Percentiles rank a stretch among this genome's conserved stretches.
These are phyloP conservation scores for Lodderomyces pseudojiufengensis DNA, from an alignment of 1,139 yeast species.

Conservation along the genomic window DNA sequence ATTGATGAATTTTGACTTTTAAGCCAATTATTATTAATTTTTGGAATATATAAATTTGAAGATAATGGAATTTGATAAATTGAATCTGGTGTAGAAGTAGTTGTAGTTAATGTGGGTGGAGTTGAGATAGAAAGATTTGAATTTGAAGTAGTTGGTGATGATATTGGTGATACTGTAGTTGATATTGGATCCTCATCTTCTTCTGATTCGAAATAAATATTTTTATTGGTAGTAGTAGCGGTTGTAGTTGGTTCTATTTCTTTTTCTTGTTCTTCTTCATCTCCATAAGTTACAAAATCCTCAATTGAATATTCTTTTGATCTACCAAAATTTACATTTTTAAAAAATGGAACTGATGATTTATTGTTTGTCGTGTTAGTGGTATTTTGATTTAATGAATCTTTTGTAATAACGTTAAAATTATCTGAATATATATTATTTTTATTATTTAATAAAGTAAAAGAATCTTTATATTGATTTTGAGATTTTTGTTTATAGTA, in stretches of 20 bases:
- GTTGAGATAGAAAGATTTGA: neutral
- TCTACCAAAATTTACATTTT: slow-evolving; percentile 35
- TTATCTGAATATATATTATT: neutral
- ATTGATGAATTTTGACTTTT: slow-evolving; percentile 29
- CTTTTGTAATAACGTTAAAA: neutral
- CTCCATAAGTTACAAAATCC: slow-evolving; percentile 36
- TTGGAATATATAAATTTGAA: slow-evolving; percentile 19
- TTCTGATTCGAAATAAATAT: neutral
- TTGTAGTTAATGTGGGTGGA: neutral
- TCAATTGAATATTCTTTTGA: slow-evolving; percentile 32
- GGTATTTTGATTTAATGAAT: neutral
- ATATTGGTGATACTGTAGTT: slow-evolving; percentile 13
- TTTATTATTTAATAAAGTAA: slow-evolving; percentile 30
- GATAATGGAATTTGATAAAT: too few relatives aligned
- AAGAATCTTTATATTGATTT: slow-evolving; percentile 20
- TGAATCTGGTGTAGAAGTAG: neutral
- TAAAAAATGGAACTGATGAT: slow-evolving; percentile 33
- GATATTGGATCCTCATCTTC: slow-evolving; percentile 11
- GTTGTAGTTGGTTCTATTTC: neutral
- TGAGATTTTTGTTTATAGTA: slow-evolving; percentile 22
- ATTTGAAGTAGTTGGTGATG: slow-evolving; percentile 12
- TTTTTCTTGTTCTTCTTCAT: slow-evolving; percentile 14
- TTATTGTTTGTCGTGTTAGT: slow-evolving; percentile 1
- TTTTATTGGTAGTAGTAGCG: neutral
- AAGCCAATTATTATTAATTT: slow-evolving; percentile 31